These are phyloP conservation scores for Iberis amara DNA, from an alignment of 441 rosid genomes.

Conservation along the genomic window DNA sequence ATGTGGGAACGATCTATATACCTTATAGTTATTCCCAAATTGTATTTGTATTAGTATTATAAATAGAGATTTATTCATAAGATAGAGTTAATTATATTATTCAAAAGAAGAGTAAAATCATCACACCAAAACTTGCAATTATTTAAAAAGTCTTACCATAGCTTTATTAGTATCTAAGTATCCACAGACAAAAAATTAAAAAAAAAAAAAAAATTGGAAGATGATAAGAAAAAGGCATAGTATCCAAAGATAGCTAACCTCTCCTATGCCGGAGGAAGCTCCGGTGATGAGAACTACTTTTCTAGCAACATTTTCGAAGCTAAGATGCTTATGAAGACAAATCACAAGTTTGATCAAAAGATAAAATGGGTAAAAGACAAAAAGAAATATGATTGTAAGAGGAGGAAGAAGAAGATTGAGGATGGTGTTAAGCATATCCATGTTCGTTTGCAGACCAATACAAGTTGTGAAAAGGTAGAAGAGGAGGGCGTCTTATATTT, in stretches of 20 bases:
- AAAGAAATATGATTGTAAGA: conserved; percentile 14
- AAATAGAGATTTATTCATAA: too few relatives aligned
- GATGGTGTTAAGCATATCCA: conserved; percentile 24
- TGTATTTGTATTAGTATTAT: too few relatives aligned
- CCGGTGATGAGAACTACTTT: conserved; percentile 41
- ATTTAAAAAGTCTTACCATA: too few relatives aligned
- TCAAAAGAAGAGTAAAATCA: too few relatives aligned
- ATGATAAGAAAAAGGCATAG: too few relatives aligned
- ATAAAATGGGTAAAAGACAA: conserved; percentile 27
- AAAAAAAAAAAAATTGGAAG: not conserved
- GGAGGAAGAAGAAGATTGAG: conserved; percentile 33
- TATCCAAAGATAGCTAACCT: conserved; percentile 23
- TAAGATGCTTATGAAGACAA: conserved; percentile 5
- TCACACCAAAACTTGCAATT: too few relatives aligned
- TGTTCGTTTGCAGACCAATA: conserved; percentile 3
- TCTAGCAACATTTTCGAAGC: conserved; percentile 27
- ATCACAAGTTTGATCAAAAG: conserved; percentile 18
- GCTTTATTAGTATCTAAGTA: too few relatives aligned
- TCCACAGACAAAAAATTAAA: not conserved
- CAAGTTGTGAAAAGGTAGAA: not conserved
- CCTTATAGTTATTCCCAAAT: too few relatives aligned
- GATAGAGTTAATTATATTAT: too few relatives aligned
- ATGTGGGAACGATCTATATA: too few relatives aligned
- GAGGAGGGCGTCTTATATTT: too few relatives aligned
- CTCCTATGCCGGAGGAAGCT: conserved; percentile 45